Evolutionary conservation across 2,329 filamentous ascomycete genomes (phyloP), one percentile per base, ranked within the genome.

Genomic region (Dactylellina drechsleri): DNA sequence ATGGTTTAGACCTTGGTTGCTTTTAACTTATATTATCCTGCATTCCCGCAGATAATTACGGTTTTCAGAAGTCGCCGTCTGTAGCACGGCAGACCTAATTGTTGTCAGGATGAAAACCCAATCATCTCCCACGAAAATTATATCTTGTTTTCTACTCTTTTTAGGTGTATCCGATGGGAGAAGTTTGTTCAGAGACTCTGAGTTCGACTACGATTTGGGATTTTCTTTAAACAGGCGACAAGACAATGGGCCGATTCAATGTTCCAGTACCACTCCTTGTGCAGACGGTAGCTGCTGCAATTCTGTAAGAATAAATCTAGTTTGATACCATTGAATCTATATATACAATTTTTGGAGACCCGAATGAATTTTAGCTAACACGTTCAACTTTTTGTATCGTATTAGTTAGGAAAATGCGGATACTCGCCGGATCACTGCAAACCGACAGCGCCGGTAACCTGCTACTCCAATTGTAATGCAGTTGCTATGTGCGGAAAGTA

Each of bases 251-350:
- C 64, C 64, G 28, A 66, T 66, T n/a, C 64, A 66, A 40, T 66
- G 64, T 28, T 58, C 62, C 15, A 31, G 16, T 4, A 43, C 0
- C 15, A 66, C 64, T 28, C 53, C 53, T 13, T 66, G 64, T 7
- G 64, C 64, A 15, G 64, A 66, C 20, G 64, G 43, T 43, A 66
- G 64, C 31, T 66, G 64, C 18, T 66, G 64, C 31, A 66, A 66
- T 12, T 66, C 64, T 28, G 64, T 66, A 52, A 58, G 43, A 26
- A 41, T 1, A 50, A 16, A 20, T 15, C n/a, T 18, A 12, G 36
- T n/a, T 18, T 47, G 16, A 47, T 49, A 2, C 50, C 2, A 20
- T 23, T 23, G 2, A 23, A 23, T n/a, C n/a, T 23, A 23, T 23
- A 4, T 4, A 23, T 2, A 4, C 4, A 23, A 4, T 23, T 2